A percentile compares a stretch with the other conserved stretches of the same genome.
phyloP scores from a whole-genome alignment of 345 rosid species.

The Hibiscus trionum region DNA sequence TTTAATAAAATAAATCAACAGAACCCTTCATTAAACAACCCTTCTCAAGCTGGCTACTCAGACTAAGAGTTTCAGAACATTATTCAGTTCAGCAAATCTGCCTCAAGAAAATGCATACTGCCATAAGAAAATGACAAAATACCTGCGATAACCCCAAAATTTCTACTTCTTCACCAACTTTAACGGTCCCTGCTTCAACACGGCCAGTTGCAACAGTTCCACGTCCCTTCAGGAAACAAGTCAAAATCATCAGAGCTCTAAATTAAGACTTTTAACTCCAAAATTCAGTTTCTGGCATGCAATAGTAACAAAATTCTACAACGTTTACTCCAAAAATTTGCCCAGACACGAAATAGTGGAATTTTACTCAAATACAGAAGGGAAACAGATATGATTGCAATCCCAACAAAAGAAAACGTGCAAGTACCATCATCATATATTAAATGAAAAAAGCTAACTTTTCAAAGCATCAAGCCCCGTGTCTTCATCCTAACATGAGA shows the following conservation, averaged over 20 bases:
- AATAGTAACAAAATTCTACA: not conserved
- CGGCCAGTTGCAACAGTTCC: constrained; percentile 99
- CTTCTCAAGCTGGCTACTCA: not conserved
- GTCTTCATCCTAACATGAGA: not conserved
- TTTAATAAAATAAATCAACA: not conserved
- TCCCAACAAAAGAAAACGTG: not conserved
- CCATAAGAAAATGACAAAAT: not conserved
- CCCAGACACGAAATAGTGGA: not conserved
- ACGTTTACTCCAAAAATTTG: not conserved
- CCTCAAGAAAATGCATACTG: not conserved
- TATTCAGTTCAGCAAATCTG: not conserved
- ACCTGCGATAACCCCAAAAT: constrained; percentile 76
- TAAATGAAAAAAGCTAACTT: not conserved
- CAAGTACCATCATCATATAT: not conserved
- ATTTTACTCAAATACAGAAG: not conserved
- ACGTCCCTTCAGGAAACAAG: constrained; percentile 61
- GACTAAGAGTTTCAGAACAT: not conserved
- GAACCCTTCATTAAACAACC: not conserved
- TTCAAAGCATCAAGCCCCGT: not conserved
- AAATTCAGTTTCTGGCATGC: not conserved
- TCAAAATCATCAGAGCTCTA: constrained; percentile 10
- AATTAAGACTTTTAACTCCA: not conserved
- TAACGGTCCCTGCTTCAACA: constrained; percentile 80
- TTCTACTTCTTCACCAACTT: constrained; percentile 99
- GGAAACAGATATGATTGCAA: not conserved